phyloP scores from a whole-genome alignment of 768 basidiomycete species.

The Cantharellus anzutake region DNA sequence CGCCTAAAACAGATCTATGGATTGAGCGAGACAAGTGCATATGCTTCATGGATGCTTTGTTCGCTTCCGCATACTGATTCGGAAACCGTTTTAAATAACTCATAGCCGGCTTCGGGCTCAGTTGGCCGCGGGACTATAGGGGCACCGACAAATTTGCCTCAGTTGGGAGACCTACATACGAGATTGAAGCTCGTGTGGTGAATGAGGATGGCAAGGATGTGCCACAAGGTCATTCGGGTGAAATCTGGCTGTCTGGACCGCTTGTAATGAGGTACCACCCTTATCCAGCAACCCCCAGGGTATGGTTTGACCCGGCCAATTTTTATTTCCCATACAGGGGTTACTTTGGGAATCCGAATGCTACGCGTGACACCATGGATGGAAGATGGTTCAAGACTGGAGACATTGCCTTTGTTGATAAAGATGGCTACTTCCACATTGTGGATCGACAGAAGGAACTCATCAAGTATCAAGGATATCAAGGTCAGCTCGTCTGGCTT shows the following conservation, averaged over 20 bases:
- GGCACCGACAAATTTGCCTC: neutral
- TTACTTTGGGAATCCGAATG: slow-evolving; percentile 30
- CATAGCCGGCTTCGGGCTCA: neutral
- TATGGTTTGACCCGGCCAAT: neutral
- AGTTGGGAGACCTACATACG: neutral
- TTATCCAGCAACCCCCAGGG: neutral
- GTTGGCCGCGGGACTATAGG: neutral
- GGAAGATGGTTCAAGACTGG: slow-evolving; percentile 48
- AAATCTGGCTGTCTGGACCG: neutral
- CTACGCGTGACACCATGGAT: slow-evolving; percentile 28
- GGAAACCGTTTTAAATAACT: neutral
- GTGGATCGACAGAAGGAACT: slow-evolving; percentile 60
- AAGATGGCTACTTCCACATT: slow-evolving; percentile 20
- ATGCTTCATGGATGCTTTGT: neutral
- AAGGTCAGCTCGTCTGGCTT: neutral
- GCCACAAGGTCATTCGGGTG: neutral
- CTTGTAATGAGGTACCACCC: neutral
- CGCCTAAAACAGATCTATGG: slow-evolving; percentile 13
- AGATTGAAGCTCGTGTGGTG: slow-evolving; percentile 6
- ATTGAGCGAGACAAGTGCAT: slow-evolving; percentile 17
- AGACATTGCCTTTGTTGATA: slow-evolving; percentile 28
- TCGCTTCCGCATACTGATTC: neutral
- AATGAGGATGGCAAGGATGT: slow-evolving; percentile 15
- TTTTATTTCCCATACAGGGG: slow-evolving; percentile 13
- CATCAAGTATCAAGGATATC: slow-evolving; percentile 47